phyloP scores from a whole-genome alignment of 2,329 filamentous ascomycete species.

The Aspergillus sclerotialis region DNA sequence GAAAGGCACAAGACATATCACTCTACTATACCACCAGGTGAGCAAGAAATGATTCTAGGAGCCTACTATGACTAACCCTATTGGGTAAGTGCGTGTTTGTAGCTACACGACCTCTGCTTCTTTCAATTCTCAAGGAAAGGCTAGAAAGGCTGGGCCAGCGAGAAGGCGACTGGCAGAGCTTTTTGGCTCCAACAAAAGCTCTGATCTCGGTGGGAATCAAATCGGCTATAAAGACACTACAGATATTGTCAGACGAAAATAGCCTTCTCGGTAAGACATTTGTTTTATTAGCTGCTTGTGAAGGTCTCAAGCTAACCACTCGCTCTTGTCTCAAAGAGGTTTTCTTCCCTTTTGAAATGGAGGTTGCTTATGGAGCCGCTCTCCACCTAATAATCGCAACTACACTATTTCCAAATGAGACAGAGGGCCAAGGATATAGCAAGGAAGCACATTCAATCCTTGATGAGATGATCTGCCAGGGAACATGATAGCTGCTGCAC shows the following conservation, averaged over 20 bases:
- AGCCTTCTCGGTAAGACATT: constrained; percentile 26
- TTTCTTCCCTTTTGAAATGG: constrained; percentile 1
- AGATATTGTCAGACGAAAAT: constrained; percentile 31
- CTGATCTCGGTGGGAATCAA: constrained; percentile 37
- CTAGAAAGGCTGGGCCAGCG: constrained; percentile 19
- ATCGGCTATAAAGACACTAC: constrained; percentile 34
- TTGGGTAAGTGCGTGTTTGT: constrained; percentile 33
- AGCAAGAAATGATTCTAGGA: too few species aligned
- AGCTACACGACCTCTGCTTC: constrained; percentile 32
- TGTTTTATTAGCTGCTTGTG: too few species aligned
- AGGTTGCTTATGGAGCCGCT: constrained; percentile 1
- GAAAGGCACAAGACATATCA: constrained; percentile 30
- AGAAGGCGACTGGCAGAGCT: constrained; percentile 3
- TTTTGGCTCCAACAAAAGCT: constrained; percentile 20
- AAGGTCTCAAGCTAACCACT: too few species aligned
- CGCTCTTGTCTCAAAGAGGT: too few species aligned
- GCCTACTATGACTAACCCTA: neutral
- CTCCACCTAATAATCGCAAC: neutral
- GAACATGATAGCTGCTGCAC: constrained; percentile 25
- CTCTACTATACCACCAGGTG: constrained; percentile 34
- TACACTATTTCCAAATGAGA: neutral
- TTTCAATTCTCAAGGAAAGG: constrained; percentile 34
- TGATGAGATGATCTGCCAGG: constrained; percentile 30
- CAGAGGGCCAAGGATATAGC: neutral
- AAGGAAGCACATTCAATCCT: constrained; percentile 22